Evolutionary conservation across 139 green algal genomes (phyloP).

Genomic region (Diplosphaera chodatii): DNA sequence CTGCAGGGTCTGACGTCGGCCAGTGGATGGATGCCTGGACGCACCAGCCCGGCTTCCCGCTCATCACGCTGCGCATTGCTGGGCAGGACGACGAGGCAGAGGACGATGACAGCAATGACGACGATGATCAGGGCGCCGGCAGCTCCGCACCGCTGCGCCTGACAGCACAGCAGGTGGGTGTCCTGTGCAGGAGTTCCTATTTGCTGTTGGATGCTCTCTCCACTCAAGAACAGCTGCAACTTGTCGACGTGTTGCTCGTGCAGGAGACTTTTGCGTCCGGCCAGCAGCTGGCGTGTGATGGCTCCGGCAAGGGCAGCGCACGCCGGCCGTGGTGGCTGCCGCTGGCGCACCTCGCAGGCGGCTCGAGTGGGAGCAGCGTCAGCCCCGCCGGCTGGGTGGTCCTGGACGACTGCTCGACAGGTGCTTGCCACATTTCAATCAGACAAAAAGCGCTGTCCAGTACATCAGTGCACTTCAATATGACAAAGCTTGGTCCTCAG

Average conservation of each 20-base stretch:
- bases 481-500: too few relatives aligned
- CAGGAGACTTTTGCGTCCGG: constrained; percentile 25
- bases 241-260: too few relatives aligned
- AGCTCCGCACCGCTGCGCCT: background rate
- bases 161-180: constrained; percentile 1
- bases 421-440: background rate
- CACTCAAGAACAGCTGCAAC: too few relatives aligned
- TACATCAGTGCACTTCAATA: too few relatives aligned
- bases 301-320: constrained; percentile 13
- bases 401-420: constrained; percentile 11
- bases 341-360: constrained; percentile 15
- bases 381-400: constrained; percentile 15
- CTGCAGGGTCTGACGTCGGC: background rate
- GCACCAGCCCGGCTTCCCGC: constrained; percentile 37
- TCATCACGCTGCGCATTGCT: constrained; percentile 24
- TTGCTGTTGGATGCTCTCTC: too few relatives aligned
- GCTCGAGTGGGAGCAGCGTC: background rate
- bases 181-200: too few relatives aligned
- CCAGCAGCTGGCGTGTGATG: background rate
- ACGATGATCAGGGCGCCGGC: too few relatives aligned
- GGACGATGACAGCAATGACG: too few relatives aligned
- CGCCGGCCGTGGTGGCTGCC: constrained; percentile 36
- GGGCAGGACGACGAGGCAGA: background rate
- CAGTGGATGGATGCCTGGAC: constrained; percentile 38
- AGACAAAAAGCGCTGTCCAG: too few relatives aligned